Percentiles rank a stretch among this genome's conserved stretches.
Conservation (phyloP, 2,329 filamentous ascomycete genomes). For the Dothistroma pini region DNA sequence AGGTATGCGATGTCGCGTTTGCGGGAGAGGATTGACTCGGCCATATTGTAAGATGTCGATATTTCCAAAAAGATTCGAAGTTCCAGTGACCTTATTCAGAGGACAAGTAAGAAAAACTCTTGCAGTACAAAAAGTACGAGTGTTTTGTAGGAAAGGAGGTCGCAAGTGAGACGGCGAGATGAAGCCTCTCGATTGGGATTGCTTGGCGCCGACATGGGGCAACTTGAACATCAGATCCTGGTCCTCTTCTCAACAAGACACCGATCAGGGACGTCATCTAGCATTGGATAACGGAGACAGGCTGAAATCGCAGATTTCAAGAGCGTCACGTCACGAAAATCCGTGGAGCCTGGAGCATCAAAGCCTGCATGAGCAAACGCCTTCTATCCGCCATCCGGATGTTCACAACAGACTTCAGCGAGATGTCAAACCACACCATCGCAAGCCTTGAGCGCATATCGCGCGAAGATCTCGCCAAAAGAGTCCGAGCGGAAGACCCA, state of each 20-base stretch:
- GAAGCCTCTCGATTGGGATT: neutral
- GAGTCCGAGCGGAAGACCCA: slow-evolving; percentile 44
- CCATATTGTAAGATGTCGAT: neutral
- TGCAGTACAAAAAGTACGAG: neutral
- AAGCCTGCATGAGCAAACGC: neutral
- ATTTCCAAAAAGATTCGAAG: neutral
- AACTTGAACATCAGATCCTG: neutral
- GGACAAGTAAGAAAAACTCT: neutral
- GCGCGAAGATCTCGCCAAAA: slow-evolving; percentile 63
- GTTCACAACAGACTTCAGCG: slow-evolving; percentile 7
- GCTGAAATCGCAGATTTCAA: neutral
- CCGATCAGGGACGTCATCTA: neutral
- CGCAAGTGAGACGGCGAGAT: neutral
- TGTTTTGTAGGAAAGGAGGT: neutral
- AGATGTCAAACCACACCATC: slow-evolving; percentile 56
- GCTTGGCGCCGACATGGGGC: neutral
- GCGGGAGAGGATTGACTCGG: slow-evolving; percentile 26
- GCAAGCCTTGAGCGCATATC: slow-evolving; percentile 63
- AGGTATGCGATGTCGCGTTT: slow-evolving; percentile 51
- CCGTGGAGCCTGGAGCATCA: neutral
- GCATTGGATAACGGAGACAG: neutral
- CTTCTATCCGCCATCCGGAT: neutral
- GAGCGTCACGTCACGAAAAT: neutral
- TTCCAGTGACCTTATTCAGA: neutral
- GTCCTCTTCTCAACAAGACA: neutral